These are phyloP conservation scores for Eimeria sp. DNA, from an alignment of 169 alveolate genomes.

Conservation along the genomic window DNA sequence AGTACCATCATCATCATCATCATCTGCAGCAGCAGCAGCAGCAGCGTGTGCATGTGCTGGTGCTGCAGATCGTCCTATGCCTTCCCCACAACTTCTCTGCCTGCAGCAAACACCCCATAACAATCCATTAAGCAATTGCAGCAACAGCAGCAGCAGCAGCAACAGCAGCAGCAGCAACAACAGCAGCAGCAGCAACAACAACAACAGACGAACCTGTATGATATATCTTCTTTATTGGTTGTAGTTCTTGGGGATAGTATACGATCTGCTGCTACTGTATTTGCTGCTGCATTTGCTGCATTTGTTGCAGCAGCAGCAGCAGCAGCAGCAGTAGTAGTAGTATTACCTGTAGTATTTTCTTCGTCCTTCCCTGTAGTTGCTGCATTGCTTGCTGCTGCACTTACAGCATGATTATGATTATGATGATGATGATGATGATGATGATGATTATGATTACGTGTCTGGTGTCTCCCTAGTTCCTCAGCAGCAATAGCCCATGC, in stretches of 20 bases:
- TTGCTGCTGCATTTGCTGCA: too few relatives aligned
- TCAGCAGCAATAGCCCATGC: constrained; percentile 26
- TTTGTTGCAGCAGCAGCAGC: not conserved
- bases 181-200: too few relatives aligned
- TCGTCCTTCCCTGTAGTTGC: too few relatives aligned
- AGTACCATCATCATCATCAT: too few relatives aligned
- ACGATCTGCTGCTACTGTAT: not conserved
- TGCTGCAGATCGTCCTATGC: not conserved
- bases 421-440: too few relatives aligned
- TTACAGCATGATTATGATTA: too few relatives aligned
- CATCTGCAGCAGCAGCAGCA: not conserved
- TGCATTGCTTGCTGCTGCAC: not conserved
- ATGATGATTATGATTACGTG: too few relatives aligned
- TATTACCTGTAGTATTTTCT: too few relatives aligned
- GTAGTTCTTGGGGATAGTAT: not conserved
- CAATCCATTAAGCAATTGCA: too few relatives aligned
- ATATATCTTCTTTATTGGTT: not conserved
- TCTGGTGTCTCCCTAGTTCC: not conserved
- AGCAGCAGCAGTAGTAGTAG: constrained; percentile 22
- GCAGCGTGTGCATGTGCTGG: too few relatives aligned
- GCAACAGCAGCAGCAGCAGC: constrained; percentile 34
- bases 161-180: constrained; percentile 18
- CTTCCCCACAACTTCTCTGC: not conserved
- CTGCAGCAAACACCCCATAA: not conserved
- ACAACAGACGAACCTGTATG: not conserved